phyloP scores from a whole-genome alignment of 2,329 filamentous ascomycete genomes.

The Aspergillus sp. region DNA sequence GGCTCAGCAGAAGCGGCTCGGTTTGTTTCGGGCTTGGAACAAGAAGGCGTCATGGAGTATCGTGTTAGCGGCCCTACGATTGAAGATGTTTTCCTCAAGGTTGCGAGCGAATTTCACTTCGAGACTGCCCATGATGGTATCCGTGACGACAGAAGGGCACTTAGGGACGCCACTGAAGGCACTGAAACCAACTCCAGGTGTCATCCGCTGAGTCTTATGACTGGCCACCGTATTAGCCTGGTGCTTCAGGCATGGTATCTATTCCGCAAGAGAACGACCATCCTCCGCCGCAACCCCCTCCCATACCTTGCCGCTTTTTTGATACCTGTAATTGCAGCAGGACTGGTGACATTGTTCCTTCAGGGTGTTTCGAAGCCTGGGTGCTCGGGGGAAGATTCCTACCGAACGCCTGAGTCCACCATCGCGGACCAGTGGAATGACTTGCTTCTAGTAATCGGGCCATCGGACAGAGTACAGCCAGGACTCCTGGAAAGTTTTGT shows the following conservation, averaged over 20 bases:
- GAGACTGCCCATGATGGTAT: slow-evolving; percentile 12
- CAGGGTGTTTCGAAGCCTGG: slow-evolving; percentile 52
- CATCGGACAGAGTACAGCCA: slow-evolving; percentile 28
- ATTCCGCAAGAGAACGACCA: slow-evolving; percentile 73
- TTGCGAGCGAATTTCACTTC: slow-evolving; percentile 72
- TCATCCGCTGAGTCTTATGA: slow-evolving; percentile 52
- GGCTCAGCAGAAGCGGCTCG: slow-evolving; percentile 69
- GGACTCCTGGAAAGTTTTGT: slow-evolving; percentile 22
- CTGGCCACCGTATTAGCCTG: slow-evolving; percentile 69
- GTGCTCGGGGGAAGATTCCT: slow-evolving; percentile 49
- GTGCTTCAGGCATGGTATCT: slow-evolving; percentile 70
- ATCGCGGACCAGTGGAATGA: slow-evolving; percentile 30
- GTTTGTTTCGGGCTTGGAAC: slow-evolving; percentile 70
- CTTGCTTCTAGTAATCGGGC: slow-evolving; percentile 39
- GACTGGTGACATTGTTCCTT: slow-evolving; percentile 75
- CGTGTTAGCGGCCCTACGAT: slow-evolving; percentile 86
- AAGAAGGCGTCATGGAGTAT: slow-evolving; percentile 69
- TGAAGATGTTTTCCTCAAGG: slow-evolving; percentile 85
- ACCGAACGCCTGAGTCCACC: slow-evolving; percentile 22
- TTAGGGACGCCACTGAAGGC: slow-evolving; percentile 1
- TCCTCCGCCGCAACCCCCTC: slow-evolving; percentile 75
- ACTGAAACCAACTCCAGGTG: slow-evolving; percentile 13
- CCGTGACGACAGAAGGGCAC: slow-evolving; percentile 3
- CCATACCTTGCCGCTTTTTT: slow-evolving; percentile 73
- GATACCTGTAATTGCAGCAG: slow-evolving; percentile 77